Conservation (phyloP, 2,329 filamentous ascomycete genomes). For the Fonsecaea multimorphosa region DNA sequence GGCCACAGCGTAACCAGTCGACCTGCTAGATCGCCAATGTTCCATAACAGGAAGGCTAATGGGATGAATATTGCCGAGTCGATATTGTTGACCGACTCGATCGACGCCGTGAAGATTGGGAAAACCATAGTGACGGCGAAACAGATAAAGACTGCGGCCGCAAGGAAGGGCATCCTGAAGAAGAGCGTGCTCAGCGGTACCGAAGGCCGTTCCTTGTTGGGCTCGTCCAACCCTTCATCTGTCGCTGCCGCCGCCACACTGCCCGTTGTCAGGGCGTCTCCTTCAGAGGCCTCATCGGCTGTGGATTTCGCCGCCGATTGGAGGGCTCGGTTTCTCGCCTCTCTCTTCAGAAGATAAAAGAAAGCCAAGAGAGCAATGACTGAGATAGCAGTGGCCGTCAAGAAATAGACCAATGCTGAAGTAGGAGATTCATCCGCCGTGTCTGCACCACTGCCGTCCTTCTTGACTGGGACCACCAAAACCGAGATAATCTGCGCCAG, state of each 20-base stretch:
- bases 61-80: conserved; percentile 79
- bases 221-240: conserved; percentile 36
- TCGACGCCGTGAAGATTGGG: conserved; percentile 84
- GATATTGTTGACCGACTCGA: conserved; percentile 65
- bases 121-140: conserved; percentile 92
- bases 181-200: conserved; percentile 71
- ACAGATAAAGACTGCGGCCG: conserved; percentile 76
- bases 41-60: conserved; percentile 91
- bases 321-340: conserved; percentile 35
- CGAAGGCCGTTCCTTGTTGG: conserved; percentile 47
- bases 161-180: conserved; percentile 77
- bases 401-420: conserved; percentile 88
- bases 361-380: conserved; percentile 73
- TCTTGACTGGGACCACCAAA: conserved; percentile 64
- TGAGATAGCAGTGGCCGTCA: conserved; percentile 82
- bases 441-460: conserved; percentile 42
- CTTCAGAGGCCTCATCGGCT: conserved; percentile 33
- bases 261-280: conserved; percentile 44
- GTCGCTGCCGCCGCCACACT: conserved; percentile 49
- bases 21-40: conserved; percentile 81
- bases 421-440: conserved; percentile 60
- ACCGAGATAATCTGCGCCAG: conserved; percentile 86
- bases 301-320: conserved; percentile 30
- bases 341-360: conserved; percentile 70
- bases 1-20: conserved; percentile 70